Evolutionary conservation across 192 early-diverging fungal genomes (phyloP).

Genomic region (Coemansia sp.): DNA sequence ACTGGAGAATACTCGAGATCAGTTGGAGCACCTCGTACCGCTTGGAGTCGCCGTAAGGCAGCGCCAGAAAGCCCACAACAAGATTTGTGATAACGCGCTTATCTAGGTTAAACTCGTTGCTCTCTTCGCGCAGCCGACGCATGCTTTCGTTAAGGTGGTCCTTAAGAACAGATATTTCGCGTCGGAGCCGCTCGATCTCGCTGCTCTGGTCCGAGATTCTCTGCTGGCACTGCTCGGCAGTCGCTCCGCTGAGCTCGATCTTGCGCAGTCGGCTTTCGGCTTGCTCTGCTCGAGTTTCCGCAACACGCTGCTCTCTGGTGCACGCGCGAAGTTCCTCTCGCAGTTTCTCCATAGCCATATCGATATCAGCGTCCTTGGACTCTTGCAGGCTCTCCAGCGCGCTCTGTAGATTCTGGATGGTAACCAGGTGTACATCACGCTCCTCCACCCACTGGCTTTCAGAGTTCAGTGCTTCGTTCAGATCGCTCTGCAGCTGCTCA

Average conservation of each 20-base stretch:
- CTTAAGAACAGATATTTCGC: constrained; percentile 71
- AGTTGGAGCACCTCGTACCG: constrained; percentile 89
- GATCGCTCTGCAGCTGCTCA: constrained; percentile 57
- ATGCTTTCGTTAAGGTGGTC: constrained; percentile 90
- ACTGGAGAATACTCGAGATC: constrained; percentile 84
- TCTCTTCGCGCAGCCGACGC: constrained; percentile 76
- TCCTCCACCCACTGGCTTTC: constrained; percentile 60
- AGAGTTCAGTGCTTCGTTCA: constrained; percentile 56
- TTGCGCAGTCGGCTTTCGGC: constrained; percentile 28
- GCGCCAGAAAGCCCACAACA: constrained; percentile 79
- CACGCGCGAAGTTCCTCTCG: constrained; percentile 50
- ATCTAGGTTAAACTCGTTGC: constrained; percentile 77
- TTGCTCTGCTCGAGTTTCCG: constrained; percentile 57
- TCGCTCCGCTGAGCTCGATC: constrained; percentile 31
- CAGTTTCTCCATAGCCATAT: constrained; percentile 56
- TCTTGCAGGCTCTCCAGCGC: constrained; percentile 89
- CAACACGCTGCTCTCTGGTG: constrained; percentile 55
- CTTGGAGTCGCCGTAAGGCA: constrained; percentile 86
- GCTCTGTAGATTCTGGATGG: constrained; percentile 77
- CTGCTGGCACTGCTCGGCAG: constrained; percentile 59
- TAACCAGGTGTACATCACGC: constrained; percentile 60
- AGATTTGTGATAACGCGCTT: constrained; percentile 88
- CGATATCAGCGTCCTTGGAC: constrained; percentile 66
- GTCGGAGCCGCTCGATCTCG: constrained; percentile 57
- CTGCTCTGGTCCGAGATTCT: constrained; percentile 52